Evolutionary conservation across 1,139 yeast genomes (phyloP), one percentile per base, ranked within the genome.

Genomic region (Hyphopichia buzzinii): DNA sequence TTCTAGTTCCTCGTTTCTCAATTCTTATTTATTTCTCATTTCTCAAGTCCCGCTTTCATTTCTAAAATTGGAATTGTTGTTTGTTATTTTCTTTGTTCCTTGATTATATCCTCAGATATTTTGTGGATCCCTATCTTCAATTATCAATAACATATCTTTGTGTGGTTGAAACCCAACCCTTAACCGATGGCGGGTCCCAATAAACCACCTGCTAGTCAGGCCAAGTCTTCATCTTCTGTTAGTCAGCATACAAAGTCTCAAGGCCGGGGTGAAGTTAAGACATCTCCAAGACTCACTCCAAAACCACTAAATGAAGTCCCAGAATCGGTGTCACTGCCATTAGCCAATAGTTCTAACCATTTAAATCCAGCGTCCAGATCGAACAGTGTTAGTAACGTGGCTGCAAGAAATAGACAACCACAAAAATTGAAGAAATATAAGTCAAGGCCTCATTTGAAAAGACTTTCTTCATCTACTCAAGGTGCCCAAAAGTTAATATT

Each of bases 401-500:
- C 23, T 14, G 31, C 16, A 16, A 44, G 43, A 28, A 37, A 47
- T n/a, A 48, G 43, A 37, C 33, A 40, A 11, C 38, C 47, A 1
- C 33, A 43, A 16, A 48, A 48, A 34, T 36, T 51, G 30, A 50
- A 49, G 39, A 57, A 47, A 33, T 39, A 37, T 40, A 52, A 50
- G 40, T 44, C 53, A 12, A 41, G 44, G 33, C 62, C 62, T 8
- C 52, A 45, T 30, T 50, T 63, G 30, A 60, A 57, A 33, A 43
- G 67, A n/a, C 25, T 45, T 19, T 33, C 40, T 5, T 46, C 52
- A 17, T 37, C 39, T n/a, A 32, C 40, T 35, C 33, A 49, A 8
- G 47, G 55, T 2, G 50, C 55, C 12, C 62, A 52, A 25, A 67
- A 65, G 40, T 50, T 66, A 29, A 63, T 83, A 2, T 84, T 79